Evolutionary conservation across 108 stramenopile species (phyloP).

Genomic region (Hondaea fermentalgiana): DNA sequence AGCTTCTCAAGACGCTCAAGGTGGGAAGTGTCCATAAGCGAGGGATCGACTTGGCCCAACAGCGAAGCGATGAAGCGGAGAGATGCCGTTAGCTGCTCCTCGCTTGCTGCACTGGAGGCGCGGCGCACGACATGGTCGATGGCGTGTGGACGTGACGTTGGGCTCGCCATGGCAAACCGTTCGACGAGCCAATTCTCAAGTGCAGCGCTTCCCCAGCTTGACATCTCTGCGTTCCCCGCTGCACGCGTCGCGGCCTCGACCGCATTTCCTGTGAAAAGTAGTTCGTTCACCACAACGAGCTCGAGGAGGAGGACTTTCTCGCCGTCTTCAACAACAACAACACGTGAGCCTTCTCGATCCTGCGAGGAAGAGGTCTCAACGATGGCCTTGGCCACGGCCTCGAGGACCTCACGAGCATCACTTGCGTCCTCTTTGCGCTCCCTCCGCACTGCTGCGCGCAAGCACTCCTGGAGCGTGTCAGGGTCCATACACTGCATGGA

Average conservation of each 20-base stretch:
- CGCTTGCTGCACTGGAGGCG: too few relatives aligned
- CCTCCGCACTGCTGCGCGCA: too few relatives aligned
- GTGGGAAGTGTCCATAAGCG: not conserved
- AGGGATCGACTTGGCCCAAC: not conserved
- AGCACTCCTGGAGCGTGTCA: too few relatives aligned
- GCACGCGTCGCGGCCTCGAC: not conserved
- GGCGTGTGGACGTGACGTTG: not conserved
- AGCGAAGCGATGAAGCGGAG: not conserved
- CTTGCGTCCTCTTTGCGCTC: too few relatives aligned
- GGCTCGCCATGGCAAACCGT: not conserved
- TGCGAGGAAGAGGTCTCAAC: not conserved
- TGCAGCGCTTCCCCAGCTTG: not conserved
- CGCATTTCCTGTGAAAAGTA: not conserved
- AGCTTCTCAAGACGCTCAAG: not conserved
- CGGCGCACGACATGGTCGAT: not conserved
- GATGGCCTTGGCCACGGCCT: not conserved
- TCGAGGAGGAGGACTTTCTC: not conserved
- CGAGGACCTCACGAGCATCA: not conserved
- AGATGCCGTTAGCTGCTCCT: not conserved
- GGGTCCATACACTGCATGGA: too few relatives aligned
- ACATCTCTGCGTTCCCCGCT: not conserved
- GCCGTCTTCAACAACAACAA: not conserved
- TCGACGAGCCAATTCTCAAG: not conserved
- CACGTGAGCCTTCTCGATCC: too few relatives aligned
- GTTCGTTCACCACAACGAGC: not conserved